These are phyloP conservation scores for Trichoderma asperelloides DNA, from an alignment of 495 filamentous ascomycete species.

Conservation along the genomic window DNA sequence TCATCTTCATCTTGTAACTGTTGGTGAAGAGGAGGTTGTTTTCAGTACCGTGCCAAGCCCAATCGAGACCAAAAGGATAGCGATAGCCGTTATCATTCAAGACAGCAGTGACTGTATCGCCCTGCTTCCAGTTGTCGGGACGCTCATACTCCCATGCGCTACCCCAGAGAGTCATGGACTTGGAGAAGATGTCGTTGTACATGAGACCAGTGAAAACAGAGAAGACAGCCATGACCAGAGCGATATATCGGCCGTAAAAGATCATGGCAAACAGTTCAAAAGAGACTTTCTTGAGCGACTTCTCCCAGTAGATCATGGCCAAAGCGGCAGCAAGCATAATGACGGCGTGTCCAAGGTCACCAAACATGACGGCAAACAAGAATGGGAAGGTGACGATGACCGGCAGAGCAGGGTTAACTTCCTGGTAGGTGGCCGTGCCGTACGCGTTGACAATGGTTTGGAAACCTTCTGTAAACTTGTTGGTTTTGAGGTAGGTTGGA, in stretches of 20 bases:
- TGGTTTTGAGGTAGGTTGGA: conserved; percentile 91
- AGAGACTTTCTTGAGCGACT: conserved; percentile 77
- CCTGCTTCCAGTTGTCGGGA: conserved; percentile 55
- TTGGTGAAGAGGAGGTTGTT: conserved; percentile 92
- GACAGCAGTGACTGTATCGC: conserved; percentile 49
- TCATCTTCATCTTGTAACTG: conserved; percentile 99
- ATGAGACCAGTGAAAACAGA: conserved; percentile 95
- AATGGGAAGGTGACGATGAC: conserved; percentile 97
- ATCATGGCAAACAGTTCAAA: conserved; percentile 97
- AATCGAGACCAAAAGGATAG: conserved; percentile 94
- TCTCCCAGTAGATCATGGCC: conserved; percentile 95
- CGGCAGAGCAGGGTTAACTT: conserved; percentile 92
- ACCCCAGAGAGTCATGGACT: conserved; percentile 74
- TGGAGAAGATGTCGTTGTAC: conserved; percentile 97
- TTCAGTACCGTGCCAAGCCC: conserved; percentile 91
- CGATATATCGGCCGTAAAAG: conserved; percentile 97
- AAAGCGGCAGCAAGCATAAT: conserved; percentile 73
- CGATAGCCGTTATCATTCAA: conserved; percentile 59
- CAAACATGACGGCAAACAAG: conserved; percentile 98
- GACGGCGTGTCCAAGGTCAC: conserved; percentile 84
- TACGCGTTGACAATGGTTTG: conserved; percentile 99
- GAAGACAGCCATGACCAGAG: conserved; percentile 94
- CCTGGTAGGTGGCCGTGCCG: conserved; percentile 90
- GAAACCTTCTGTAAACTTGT: conserved; percentile 96
- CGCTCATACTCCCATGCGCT: conserved; percentile 77